Base-by-base conservation (phyloP, 2,329 filamentous ascomycete genomes). In the Colletotrichum camelliae region DNA sequence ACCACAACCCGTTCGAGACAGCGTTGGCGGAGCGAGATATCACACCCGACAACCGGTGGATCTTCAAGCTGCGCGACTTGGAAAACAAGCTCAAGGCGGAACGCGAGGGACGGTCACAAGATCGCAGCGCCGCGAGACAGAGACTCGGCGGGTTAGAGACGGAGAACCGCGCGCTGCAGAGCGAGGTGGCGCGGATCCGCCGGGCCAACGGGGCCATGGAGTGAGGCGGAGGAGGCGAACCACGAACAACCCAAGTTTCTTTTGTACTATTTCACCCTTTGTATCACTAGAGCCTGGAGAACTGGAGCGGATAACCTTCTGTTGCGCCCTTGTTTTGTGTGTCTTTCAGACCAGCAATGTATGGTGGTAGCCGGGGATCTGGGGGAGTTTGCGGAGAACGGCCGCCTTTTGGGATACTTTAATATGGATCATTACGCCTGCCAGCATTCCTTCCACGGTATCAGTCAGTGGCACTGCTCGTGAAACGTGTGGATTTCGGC, bases 21-120 rank as follows among this genome's bases (percentile, higher is more conserved):
- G 62, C 75, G 18, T 81, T 82, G 9, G 83, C 84, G 6, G 79
- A 85, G 33, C 84, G 87, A 7, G 76, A 79, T 27, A n/a, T 48
- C 0, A 48, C 77, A 37, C 81, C 79, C 8, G 94, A 96, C 79
- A 93, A 94, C 78, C 92, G 94, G 79, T 98, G 95, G 95, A 92
- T 97, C 78, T 91, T 98, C 77, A 88, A 97, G 8, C 88, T 98
- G 39, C 92, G 95, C 73, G 96, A 98, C 82, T 87, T 98, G 79
- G 97, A 99, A 87, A 91, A 93, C 78, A 92, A 97, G 79, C 88
- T 99, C 21, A 98, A 98, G 84, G 93, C 94, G 61, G 97, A 99
- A 86, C 88, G 97, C 16, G 97, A 98, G 84, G 96, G 93, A 1
- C 88, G 97, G 60, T 88, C 97, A 69, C 88, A 98, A 74, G 97